These are phyloP conservation scores for Plectosphaerella plurivora DNA, from an alignment of 2,329 filamentous ascomycete species.

Conservation along the genomic window DNA sequence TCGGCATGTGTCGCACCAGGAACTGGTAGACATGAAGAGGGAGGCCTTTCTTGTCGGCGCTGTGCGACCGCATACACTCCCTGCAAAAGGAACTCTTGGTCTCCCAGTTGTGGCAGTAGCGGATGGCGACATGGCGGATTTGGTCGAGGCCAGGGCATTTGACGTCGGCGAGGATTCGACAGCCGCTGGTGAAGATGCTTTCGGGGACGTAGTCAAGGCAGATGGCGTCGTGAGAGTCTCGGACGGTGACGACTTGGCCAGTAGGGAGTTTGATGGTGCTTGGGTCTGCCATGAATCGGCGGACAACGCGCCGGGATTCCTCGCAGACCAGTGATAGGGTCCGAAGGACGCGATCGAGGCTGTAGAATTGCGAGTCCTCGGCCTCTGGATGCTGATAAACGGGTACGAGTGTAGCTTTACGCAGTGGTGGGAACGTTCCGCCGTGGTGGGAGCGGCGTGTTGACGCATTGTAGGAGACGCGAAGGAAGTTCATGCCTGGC, in stretches of 20 bases:
- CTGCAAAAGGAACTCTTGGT: constrained; percentile 19
- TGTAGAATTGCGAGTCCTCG: constrained; percentile 26
- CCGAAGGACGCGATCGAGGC: constrained; percentile 14
- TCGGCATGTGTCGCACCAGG: constrained; percentile 32
- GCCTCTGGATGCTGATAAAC: constrained; percentile 20
- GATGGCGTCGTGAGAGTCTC: constrained; percentile 20
- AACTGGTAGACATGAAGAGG: constrained; percentile 40
- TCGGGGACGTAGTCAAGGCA: constrained; percentile 28
- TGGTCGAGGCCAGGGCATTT: constrained; percentile 22
- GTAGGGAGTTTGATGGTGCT: constrained; percentile 17
- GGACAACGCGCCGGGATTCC: constrained; percentile 4
- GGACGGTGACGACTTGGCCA: constrained; percentile 19
- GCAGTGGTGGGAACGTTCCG: neutral
- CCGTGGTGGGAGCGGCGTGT: neutral
- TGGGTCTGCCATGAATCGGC: constrained; percentile 3
- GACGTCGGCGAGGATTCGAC: constrained; percentile 19
- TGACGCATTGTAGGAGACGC: constrained; percentile 12
- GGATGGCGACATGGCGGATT: constrained; percentile 34
- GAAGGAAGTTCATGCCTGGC: constrained; percentile 30
- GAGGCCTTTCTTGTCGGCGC: constrained; percentile 19
- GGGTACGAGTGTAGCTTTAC: constrained; percentile 16
- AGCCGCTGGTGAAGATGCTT: constrained; percentile 19
- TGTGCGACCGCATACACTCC: constrained; percentile 27
- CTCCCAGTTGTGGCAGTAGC: constrained; percentile 37
- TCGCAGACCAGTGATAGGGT: constrained; percentile 7